These are phyloP conservation scores for Colletotrichum coccodes DNA, from an alignment of 2,329 filamentous ascomycete genomes.

Conservation along the genomic window DNA sequence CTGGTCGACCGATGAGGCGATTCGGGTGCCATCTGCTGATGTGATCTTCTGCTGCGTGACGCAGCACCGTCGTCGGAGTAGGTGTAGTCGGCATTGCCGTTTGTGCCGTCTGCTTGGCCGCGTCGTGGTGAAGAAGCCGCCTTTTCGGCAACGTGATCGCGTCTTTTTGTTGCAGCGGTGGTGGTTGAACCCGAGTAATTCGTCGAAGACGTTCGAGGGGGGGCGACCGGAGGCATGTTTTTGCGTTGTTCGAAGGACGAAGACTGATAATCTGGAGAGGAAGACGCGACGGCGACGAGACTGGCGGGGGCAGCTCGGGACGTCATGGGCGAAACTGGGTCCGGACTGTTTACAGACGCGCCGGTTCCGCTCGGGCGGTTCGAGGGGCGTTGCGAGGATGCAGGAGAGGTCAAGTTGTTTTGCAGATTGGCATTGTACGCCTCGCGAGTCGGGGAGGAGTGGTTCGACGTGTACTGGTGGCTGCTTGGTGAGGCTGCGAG, in stretches of 20 bases:
- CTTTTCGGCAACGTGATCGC: constrained; percentile 56
- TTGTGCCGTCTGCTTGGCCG: constrained; percentile 48
- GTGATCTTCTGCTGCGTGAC: constrained; percentile 51
- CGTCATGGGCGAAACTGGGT: constrained; percentile 56
- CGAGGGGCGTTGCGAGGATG: constrained; percentile 64
- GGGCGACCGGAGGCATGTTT: constrained; percentile 77
- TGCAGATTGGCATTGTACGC: constrained; percentile 65
- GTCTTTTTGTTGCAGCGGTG: constrained; percentile 55
- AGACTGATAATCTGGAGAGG: constrained; percentile 54
- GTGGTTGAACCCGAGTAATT: constrained; percentile 49
- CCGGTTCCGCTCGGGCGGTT: constrained; percentile 63
- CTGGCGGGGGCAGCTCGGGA: constrained; percentile 58
- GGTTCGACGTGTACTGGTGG: constrained; percentile 62
- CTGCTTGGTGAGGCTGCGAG: constrained; percentile 53
- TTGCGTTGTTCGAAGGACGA: constrained; percentile 62
- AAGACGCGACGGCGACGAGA: constrained; percentile 50
- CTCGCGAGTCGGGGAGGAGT: constrained; percentile 64
- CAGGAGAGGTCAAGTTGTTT: constrained; percentile 56
- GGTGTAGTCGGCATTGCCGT: constrained; percentile 42
- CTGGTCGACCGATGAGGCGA: constrained; percentile 49
- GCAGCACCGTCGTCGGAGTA: constrained; percentile 46
- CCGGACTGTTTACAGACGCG: constrained; percentile 44
- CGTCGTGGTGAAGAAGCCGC: constrained; percentile 54
- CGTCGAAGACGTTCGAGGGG: constrained; percentile 84
- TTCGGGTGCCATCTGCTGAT: constrained; percentile 50